Evolutionary conservation across 306 rosid species (phyloP).

Genomic region (Casuarina glauca): DNA sequence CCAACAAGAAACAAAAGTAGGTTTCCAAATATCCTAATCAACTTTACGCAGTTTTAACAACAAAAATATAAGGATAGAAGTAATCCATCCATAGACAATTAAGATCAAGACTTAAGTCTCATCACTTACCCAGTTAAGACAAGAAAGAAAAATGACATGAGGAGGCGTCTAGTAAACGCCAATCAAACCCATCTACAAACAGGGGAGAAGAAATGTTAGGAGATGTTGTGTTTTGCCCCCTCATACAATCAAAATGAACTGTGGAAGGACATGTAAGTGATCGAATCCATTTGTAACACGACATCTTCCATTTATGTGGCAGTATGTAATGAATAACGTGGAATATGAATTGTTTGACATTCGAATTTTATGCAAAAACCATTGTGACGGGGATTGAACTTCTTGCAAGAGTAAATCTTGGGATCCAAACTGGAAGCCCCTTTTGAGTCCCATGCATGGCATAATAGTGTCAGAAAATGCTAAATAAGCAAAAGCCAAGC

Average conservation of each 20-base stretch:
- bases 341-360: neutral
- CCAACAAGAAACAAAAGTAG: slow-evolving; percentile 76
- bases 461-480: neutral
- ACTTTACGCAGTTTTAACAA: slow-evolving; percentile 20
- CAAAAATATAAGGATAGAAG: too few relatives aligned
- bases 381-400: neutral
- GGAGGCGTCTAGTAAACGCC: slow-evolving; percentile 22
- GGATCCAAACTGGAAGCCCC: neutral
- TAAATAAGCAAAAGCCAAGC: neutral
- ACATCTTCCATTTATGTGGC: neutral
- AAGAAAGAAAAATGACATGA: slow-evolving; percentile 77
- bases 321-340: neutral
- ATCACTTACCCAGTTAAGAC: slow-evolving; percentile 80
- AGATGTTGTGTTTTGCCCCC: slow-evolving; percentile 8
- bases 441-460: too few relatives aligned
- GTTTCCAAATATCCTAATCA: slow-evolving; percentile 83
- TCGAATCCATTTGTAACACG: neutral
- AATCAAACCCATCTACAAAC: slow-evolving; percentile 63
- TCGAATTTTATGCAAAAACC: neutral
- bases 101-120: neutral
- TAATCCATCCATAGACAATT: slow-evolving; percentile 4
- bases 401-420: too few relatives aligned
- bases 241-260: slow-evolving; percentile 22
- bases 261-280: too few relatives aligned
- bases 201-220: slow-evolving; percentile 17